Evolutionary conservation across 805 yeast species (phyloP), one percentile per base, ranked within the genome.

Genomic region (Vanderwaltozyma tropicalis): DNA sequence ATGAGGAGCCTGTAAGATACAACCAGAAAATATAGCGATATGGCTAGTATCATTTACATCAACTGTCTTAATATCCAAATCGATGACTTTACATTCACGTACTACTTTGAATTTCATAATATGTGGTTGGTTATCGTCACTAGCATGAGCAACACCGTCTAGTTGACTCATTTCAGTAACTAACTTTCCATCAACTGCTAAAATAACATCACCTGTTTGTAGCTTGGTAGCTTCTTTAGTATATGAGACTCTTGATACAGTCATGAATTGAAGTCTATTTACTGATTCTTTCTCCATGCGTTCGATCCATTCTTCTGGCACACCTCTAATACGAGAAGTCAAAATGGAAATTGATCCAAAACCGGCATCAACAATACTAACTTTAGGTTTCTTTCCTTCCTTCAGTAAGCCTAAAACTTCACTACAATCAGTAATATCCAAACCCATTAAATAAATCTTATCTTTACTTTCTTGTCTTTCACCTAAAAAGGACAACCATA

Each of bases 401-500:
- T 70, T 71, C 38, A 86, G 64, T 31, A 63, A 56, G 18, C 72
- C 68, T 24, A 87, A 66, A 6, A 83, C 78, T 39, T 68, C 62
- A 38, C 63, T 52, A 20, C 86, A 66, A 40, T 81, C 82, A 6
- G 79, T 71, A 12, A 80, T 78, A 56, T 84, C 94, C 34, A 87
- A 56, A 14, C 94, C 95, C 69, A 83, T 76, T 40, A 76, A 65
- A 57, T 78, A 80, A 43, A 74, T 68, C 19, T 76, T 70, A 46
- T 83, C 92, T 13, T 71, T 67, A 35, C 75, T 76, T 31, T 71
- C 69, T 30, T 64, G 68, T 34, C 76, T 71, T 46, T 84, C 95
- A 14, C 94, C 95, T 37, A 86, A 67, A 56, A 74, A 86, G 1
- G 89, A 72, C 44, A 87, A 59, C 96, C 96, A 88, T 39, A 88